A percentile compares a stretch with the other conserved stretches of the same genome.
Evolutionary conservation across 345 rosid species (phyloP).

Genomic region (Orychophragmus violaceus): DNA sequence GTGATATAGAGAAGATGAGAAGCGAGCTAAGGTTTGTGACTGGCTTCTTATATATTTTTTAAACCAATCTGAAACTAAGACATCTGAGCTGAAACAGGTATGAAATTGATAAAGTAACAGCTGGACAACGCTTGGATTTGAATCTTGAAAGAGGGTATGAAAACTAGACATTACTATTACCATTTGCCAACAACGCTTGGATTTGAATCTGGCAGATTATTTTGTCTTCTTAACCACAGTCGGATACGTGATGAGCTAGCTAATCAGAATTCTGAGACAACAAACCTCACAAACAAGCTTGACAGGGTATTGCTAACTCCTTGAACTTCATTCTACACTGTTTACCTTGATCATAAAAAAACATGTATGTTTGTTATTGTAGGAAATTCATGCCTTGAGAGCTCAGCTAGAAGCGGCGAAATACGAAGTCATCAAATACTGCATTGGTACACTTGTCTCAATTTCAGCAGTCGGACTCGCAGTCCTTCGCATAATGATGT

Average conservation of each 20-base stretch:
- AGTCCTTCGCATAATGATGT: constrained; percentile 66
- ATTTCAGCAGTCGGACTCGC: constrained; percentile 82
- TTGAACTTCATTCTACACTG: too few species aligned
- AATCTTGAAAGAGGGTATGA: constrained; percentile 94
- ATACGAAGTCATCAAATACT: constrained; percentile 85
- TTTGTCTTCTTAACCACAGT: constrained; percentile 34
- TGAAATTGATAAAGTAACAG: constrained; percentile 88
- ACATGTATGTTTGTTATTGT: not conserved
- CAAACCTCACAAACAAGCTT: constrained; percentile 82
- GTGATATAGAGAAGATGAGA: constrained; percentile 82
- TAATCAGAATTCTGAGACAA: constrained; percentile 88
- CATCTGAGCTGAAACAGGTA: constrained; percentile 44
- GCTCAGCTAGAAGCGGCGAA: constrained; percentile 88
- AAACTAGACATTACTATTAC: not conserved
- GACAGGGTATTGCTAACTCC: constrained; percentile 45
- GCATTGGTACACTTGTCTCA: constrained; percentile 91
- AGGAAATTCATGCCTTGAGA: constrained; percentile 87
- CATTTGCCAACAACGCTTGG: not conserved
- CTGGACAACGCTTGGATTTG: constrained; percentile 91
- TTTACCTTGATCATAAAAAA: too few species aligned
- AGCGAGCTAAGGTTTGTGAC: constrained; percentile 80
- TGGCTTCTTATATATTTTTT: constrained; percentile 1
- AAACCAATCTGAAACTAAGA: not conserved
- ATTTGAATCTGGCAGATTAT: not conserved
- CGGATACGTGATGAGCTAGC: constrained; percentile 87